Conservation (phyloP, 176 grass and related monocot species). For the Ensete glaucum region DNA sequence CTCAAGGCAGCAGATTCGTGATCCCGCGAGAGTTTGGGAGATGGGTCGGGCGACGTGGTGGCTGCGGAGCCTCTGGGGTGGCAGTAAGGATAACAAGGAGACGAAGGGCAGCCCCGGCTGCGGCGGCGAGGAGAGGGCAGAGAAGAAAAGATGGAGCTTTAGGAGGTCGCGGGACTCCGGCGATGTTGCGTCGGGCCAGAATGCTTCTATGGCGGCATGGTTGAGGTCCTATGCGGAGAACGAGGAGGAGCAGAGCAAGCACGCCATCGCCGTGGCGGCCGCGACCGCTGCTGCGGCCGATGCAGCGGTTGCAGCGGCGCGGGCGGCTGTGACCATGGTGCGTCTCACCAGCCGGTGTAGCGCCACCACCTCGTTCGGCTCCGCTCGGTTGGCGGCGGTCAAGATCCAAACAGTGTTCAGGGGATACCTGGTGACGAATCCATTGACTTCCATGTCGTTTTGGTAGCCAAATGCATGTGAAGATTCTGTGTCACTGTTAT, state of each 20-base stretch:
- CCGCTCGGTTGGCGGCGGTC: conserved; percentile 25
- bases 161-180: conserved; percentile 35
- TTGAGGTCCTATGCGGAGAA: conserved; percentile 57
- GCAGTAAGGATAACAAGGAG: conserved; percentile 29
- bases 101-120: conserved; percentile 13
- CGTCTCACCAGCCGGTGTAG: conserved; percentile 60
- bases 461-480: conserved; percentile 4
- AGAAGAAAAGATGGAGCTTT: conserved; percentile 82
- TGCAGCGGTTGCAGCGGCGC: conserved; percentile 63
- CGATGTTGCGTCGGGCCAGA: conserved; percentile 6
- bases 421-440: conserved; percentile 49
- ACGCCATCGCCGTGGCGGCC: conserved; percentile 77
- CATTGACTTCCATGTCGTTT: not conserved
- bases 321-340: conserved; percentile 74
- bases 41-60: conserved; percentile 40
- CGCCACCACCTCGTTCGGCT: not conserved
- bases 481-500: conserved; percentile 1
- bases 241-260: conserved; percentile 84
- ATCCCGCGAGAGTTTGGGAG: not conserved
- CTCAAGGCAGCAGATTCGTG: too few species aligned
- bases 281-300: conserved; percentile 63
- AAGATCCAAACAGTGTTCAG: conserved; percentile 90
- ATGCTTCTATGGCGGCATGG: conserved; percentile 36
- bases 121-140: conserved; percentile 16
- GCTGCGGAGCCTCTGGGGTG: conserved; percentile 51